Evolutionary conservation across 2,329 filamentous ascomycete genomes (phyloP).

Genomic region (Nectriaceae sp.): DNA sequence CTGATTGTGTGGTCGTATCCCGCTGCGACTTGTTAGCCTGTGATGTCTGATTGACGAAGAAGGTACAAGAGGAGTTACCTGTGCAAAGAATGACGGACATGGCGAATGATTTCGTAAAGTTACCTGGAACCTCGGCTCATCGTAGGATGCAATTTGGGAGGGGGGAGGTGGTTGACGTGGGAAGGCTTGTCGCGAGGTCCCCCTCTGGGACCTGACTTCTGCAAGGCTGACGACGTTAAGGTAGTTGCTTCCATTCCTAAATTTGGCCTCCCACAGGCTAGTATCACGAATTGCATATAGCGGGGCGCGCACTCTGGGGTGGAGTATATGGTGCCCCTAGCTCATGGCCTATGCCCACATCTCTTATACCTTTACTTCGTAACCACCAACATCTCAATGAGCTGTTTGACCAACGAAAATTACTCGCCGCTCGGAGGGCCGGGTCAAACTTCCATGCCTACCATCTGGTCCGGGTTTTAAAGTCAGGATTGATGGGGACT

Average conservation of each 20-base stretch:
- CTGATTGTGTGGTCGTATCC: constrained; percentile 66
- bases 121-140: constrained; percentile 25
- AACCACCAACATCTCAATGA: too few relatives aligned
- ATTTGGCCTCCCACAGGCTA: constrained; percentile 7
- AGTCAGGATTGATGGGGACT: too few relatives aligned
- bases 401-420: too few relatives aligned
- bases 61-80: constrained; percentile 44
- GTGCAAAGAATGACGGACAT: constrained; percentile 67
- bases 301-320: neutral
- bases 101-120: constrained; percentile 13
- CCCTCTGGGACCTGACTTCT: constrained; percentile 17
- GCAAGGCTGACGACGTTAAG: constrained; percentile 9
- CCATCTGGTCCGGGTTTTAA: too few relatives aligned
- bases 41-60: neutral
- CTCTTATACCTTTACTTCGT: too few relatives aligned
- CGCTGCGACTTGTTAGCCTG: constrained; percentile 40
- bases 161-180: neutral
- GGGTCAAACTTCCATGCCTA: too few relatives aligned
- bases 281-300: constrained; percentile 11
- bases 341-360: constrained; percentile 4
- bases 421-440: too few relatives aligned
- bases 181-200: constrained; percentile 10
- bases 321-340: constrained; percentile 1
- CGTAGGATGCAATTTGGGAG: constrained; percentile 10
- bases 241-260: constrained; percentile 22